Percentiles rank a stretch among this genome's conserved stretches.
Evolutionary conservation across 495 filamentous ascomycete species (phyloP).

Genomic region (Podospora pseudopauciseta): DNA sequence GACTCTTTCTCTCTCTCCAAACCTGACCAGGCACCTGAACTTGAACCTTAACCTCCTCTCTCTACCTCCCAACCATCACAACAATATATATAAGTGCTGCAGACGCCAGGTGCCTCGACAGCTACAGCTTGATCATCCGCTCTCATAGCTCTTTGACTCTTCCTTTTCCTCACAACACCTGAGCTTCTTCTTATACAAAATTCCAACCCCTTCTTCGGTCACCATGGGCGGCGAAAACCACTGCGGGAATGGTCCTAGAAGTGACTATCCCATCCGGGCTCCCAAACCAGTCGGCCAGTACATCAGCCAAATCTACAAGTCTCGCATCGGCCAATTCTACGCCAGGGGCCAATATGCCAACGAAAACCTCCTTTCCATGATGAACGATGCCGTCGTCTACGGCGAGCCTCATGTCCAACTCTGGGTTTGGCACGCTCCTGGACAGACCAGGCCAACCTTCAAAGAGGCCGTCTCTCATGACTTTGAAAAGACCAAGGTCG

Average conservation of each 20-base stretch:
- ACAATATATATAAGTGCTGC: neutral
- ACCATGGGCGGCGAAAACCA: slow-evolving; percentile 36
- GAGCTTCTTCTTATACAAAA: neutral
- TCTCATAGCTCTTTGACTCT: neutral
- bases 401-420: slow-evolving; percentile 77
- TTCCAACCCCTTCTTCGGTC: neutral
- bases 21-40: neutral
- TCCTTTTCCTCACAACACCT: neutral
- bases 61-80: neutral
- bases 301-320: slow-evolving; percentile 82
- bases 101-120: neutral
- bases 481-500: slow-evolving; percentile 71
- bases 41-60: neutral
- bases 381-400: slow-evolving; percentile 68
- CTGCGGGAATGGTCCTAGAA: slow-evolving; percentile 30
- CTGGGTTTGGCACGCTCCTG: slow-evolving; percentile 78
- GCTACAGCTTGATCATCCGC: neutral
- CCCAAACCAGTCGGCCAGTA: slow-evolving; percentile 65
- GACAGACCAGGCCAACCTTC: slow-evolving; percentile 79
- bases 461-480: slow-evolving; percentile 77
- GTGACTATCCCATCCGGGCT: slow-evolving; percentile 46
- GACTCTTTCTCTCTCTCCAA: neutral
- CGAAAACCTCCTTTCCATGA: slow-evolving; percentile 72
- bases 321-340: slow-evolving; percentile 78
- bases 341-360: slow-evolving; percentile 73